Conservation (phyloP, 345 rosid species). For the Citrus mangshanensis region DNA sequence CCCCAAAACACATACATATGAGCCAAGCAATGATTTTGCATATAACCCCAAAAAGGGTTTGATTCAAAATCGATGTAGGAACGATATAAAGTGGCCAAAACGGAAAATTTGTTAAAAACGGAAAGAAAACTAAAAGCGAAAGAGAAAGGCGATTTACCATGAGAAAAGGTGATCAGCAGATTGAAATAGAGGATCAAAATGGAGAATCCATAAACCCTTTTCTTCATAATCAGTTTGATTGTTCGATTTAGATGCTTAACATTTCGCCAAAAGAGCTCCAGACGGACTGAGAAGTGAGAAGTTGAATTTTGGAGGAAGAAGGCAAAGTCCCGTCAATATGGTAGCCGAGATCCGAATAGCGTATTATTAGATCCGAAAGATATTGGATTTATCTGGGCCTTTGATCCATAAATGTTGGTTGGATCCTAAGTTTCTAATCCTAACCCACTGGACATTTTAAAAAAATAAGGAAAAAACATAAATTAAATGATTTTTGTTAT, state of each 20-base stretch:
- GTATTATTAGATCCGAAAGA: not conserved
- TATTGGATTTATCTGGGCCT: not conserved
- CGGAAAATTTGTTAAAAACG: not conserved
- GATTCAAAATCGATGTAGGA: not conserved
- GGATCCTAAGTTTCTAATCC: not conserved
- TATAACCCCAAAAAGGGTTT: not conserved
- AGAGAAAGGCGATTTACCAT: conserved; percentile 28
- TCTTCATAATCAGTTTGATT: not conserved
- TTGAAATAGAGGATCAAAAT: conserved; percentile 23
- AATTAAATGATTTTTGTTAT: too few relatives aligned
- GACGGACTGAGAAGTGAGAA: not conserved
- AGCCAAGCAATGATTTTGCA: not conserved
- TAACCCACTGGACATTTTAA: not conserved
- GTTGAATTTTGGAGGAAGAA: not conserved
- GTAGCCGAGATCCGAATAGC: not conserved
- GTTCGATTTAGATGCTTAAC: not conserved
- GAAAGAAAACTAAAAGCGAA: not conserved
- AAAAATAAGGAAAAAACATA: too few relatives aligned
- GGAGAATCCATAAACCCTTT: not conserved
- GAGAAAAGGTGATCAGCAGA: conserved; percentile 23
- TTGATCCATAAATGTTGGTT: too few relatives aligned
- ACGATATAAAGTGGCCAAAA: not conserved
- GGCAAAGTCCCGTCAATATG: not conserved
- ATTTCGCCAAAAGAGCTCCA: not conserved
- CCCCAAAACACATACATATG: too few relatives aligned